Evolutionary conservation across 106 monocot species (phyloP).

Genomic region (Hemerocallis citrina): DNA sequence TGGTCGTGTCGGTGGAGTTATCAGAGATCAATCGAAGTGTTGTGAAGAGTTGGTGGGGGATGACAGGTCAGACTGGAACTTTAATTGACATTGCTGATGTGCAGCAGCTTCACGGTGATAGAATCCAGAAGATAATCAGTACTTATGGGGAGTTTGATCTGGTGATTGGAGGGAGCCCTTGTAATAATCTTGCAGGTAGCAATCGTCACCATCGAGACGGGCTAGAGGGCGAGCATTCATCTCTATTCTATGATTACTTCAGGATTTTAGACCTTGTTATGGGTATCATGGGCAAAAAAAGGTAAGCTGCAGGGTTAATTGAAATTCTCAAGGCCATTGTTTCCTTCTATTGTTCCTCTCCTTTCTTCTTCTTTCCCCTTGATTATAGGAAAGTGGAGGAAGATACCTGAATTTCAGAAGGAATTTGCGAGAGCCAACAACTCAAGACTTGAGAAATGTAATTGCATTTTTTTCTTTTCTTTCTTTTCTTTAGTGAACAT

Average conservation of each 20-base stretch:
- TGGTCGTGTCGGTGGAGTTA: constrained; percentile 52
- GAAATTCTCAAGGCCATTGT: too few relatives aligned
- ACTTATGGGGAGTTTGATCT: constrained; percentile 42
- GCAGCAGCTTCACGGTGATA: constrained; percentile 26
- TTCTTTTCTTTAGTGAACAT: too few relatives aligned
- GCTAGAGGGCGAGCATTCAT: constrained; percentile 39
- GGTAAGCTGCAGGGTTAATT: too few relatives aligned
- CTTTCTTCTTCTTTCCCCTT: too few relatives aligned
- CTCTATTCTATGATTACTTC: constrained; percentile 49
- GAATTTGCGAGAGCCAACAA: too few relatives aligned
- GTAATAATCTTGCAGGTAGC: constrained; percentile 55
- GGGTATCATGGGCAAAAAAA: constrained; percentile 21
- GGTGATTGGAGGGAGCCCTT: constrained; percentile 62
- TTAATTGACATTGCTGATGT: constrained; percentile 48
- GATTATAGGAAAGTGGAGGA: too few relatives aligned
- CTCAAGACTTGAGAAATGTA: too few relatives aligned
- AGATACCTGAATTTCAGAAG: too few relatives aligned
- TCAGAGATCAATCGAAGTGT: constrained; percentile 62
- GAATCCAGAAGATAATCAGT: constrained; percentile 28
- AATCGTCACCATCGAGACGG: constrained; percentile 45
- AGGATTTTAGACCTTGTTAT: constrained; percentile 45
- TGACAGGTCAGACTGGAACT: constrained; percentile 40
- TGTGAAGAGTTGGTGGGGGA: constrained; percentile 49
- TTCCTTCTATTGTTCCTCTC: too few relatives aligned
- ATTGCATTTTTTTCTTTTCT: too few relatives aligned